Conservation (phyloP, 345 rosid species). For the Erysimum cheiranthoides region DNA sequence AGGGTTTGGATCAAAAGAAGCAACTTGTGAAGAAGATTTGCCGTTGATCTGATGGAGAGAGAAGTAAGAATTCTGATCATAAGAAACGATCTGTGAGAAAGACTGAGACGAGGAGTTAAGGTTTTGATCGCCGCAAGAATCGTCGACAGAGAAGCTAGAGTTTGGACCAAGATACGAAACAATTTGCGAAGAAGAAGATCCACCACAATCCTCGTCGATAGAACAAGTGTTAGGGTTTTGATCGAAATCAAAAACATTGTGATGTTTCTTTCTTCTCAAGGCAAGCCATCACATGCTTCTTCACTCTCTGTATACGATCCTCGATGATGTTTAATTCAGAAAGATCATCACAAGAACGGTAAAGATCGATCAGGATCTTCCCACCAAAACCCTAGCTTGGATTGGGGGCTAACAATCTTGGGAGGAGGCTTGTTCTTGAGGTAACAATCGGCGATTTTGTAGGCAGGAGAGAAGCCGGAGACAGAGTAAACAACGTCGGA, state of each 20-base stretch:
- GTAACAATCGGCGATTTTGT: background rate
- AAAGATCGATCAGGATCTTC: background rate
- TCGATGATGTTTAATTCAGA: background rate
- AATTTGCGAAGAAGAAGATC: background rate
- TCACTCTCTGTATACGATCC: background rate
- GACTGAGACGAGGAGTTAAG: too few species aligned
- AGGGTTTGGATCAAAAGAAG: too few species aligned
- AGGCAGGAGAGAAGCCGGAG: background rate
- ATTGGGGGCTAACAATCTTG: background rate
- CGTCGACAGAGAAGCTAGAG: background rate
- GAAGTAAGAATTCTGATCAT: too few species aligned
- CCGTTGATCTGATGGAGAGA: too few species aligned
- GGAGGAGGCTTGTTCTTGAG: background rate
- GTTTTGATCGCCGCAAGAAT: too few species aligned
- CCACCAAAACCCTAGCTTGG: constrained; percentile 11
- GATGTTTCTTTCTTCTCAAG: background rate
- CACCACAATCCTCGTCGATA: background rate
- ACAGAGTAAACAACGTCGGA: constrained; percentile 5
- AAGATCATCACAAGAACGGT: background rate
- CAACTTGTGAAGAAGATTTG: too few species aligned
- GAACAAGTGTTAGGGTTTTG: background rate
- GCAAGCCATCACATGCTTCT: constrained; percentile 6
- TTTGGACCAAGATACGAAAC: background rate
- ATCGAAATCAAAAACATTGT: background rate
- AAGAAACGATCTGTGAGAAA: too few species aligned